Evolutionary conservation across 257 asterid species (phyloP), one percentile per base, ranked within the genome.

Genomic region (Nicotiana obtusifolia): DNA sequence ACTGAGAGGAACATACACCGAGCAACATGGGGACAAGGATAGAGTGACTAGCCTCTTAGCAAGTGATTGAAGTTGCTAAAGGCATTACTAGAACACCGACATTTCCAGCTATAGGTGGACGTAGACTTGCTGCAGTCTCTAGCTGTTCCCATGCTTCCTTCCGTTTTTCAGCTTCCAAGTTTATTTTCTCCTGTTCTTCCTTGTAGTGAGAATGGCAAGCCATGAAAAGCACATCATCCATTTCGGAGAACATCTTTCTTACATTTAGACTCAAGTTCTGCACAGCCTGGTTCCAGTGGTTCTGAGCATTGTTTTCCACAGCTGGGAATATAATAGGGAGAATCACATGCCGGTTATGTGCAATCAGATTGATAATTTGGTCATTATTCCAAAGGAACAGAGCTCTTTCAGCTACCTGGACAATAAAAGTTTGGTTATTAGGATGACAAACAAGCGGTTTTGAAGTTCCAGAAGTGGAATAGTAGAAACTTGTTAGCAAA

Each of bases 341-440:
- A 49, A 95, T 87, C 4, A 86, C 89, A 62, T 91, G 92, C 61
- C 97, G 91, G 83, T 95, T 95, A 54, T 88, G 94, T 76, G 89
- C 92, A 19, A 95, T 87, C 80, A 93, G 89, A 83, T 88, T 92
- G 64, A 90, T 64, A 3, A 95, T 84, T 81, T 91, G 95, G 60
- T 71, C 78, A 67, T 93, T 94, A 75, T 71, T 71, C 78, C 78
- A 71, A 44, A 71, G 78, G 60, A 71, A 71, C 22, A 71, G 89
- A 47, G 98, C 91, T 84, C 97, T 91, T 87, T 95, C 99, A 7
- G 99, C 97, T 82, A 93, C 99, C 98, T 95, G 89, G 7, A 71
- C 35, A 22, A 22, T 44, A 44, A 22, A 41, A 7, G 22, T 22
- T 22, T 15, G 7, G 5, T 26, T 71, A 44, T 44, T 22, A 69